Percentiles rank a stretch among this genome's conserved stretches.
phyloP scores from a whole-genome alignment of 352 stramenopile species.

The Pythium coloratum region DNA sequence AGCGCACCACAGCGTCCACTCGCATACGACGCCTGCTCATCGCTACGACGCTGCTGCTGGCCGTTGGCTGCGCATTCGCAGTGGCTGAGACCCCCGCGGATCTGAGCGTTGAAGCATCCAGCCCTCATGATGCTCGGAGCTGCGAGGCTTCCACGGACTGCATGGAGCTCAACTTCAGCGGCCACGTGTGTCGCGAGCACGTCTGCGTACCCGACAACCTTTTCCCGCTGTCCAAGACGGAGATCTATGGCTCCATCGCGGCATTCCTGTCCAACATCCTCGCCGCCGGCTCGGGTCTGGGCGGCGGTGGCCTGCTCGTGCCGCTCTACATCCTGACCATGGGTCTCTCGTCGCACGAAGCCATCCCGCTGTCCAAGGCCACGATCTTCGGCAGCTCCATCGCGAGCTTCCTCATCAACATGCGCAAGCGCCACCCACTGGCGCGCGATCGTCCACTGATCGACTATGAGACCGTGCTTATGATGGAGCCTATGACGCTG shows the following conservation, averaged over 20 bases:
- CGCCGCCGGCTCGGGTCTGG: conserved; percentile 63
- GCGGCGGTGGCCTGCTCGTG: conserved; percentile 74
- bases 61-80: background rate
- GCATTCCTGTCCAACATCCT: conserved; percentile 66
- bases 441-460: conserved; percentile 65
- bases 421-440: conserved; percentile 62
- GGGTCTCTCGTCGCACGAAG: conserved; percentile 72
- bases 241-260: conserved; percentile 63
- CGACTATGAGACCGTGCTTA: conserved; percentile 82
- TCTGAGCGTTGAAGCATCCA: conserved; percentile 7
- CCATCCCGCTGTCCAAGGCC: conserved; percentile 79
- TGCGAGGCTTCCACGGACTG: conserved; percentile 59
- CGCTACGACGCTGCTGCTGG: conserved; percentile 13
- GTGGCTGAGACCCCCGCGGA: background rate
- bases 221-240: conserved; percentile 55
- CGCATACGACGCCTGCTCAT: background rate
- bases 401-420: conserved; percentile 73
- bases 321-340: conserved; percentile 81
- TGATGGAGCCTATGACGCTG: conserved; percentile 88
- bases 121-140: background rate
- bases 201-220: conserved; percentile 54
- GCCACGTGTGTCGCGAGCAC: conserved; percentile 46
- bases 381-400: conserved; percentile 84
- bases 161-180: conserved; percentile 35
- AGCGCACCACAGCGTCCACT: background rate